Conservation (phyloP, 306 rosid genomes). For the Corylus avellana region DNA sequence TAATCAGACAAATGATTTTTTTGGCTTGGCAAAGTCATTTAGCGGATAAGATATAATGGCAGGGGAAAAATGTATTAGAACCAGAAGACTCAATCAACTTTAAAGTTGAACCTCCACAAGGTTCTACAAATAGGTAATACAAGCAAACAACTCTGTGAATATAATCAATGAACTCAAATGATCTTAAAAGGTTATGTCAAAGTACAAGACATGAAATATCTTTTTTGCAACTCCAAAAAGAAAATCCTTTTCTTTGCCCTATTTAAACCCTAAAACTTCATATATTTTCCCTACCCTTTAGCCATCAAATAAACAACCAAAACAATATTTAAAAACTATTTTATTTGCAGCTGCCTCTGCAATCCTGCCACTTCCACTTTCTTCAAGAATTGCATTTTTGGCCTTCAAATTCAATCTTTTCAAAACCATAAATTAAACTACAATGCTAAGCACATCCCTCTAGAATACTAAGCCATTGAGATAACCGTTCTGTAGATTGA, state of each 20-base stretch:
- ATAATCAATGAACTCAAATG: background rate
- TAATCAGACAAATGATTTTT: background rate
- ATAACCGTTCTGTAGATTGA: too few species aligned
- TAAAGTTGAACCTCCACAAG: background rate
- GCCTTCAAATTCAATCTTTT: background rate
- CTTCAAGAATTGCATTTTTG: background rate
- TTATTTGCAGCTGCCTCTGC: background rate
- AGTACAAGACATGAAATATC: background rate
- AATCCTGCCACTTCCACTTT: background rate
- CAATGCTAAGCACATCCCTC: background rate
- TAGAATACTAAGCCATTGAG: background rate
- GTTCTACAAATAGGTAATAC: background rate
- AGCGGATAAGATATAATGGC: background rate
- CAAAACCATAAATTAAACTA: background rate
- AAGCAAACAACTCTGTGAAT: background rate
- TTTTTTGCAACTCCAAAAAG: background rate
- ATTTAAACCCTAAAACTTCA: background rate
- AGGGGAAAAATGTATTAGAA: background rate
- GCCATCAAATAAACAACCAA: background rate
- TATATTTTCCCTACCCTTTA: background rate
- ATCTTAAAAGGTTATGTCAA: constrained; percentile 1
- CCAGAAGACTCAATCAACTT: background rate
- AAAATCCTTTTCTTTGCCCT: background rate
- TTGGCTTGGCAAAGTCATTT: background rate
- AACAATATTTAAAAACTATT: background rate